Evolutionary conservation across 768 basidiomycete species (phyloP).

Genomic region (Leccinum uliginosum): DNA sequence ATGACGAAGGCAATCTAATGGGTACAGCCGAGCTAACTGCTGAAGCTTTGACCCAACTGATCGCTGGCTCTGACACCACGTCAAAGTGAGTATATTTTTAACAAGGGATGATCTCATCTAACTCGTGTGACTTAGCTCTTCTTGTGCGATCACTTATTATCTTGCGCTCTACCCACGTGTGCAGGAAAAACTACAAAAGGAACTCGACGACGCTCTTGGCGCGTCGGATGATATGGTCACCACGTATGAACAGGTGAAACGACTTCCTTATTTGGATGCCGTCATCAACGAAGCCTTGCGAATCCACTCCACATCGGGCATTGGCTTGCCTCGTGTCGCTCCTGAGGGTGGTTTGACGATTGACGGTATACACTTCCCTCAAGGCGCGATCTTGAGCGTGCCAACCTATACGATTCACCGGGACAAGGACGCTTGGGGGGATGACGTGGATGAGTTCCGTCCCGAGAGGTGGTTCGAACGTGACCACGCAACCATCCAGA

Average conservation of each 20-base stretch:
- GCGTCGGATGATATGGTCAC: constrained; percentile 58
- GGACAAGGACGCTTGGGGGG: constrained; percentile 68
- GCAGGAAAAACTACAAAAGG: constrained; percentile 70
- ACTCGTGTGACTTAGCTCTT: constrained; percentile 50
- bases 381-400: constrained; percentile 72
- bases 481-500: constrained; percentile 56
- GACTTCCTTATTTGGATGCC: constrained; percentile 75
- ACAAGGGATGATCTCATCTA: background rate
- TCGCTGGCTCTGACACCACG: constrained; percentile 89
- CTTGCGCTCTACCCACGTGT: constrained; percentile 63
- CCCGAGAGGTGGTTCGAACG: constrained; percentile 86
- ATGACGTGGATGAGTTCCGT: constrained; percentile 66
- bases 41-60: constrained; percentile 80
- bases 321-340: constrained; percentile 79
- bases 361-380: constrained; percentile 51
- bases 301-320: constrained; percentile 75
- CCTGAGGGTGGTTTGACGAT: constrained; percentile 71
- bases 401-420: constrained; percentile 85
- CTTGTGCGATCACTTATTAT: constrained; percentile 85
- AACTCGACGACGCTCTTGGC: constrained; percentile 60
- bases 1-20: constrained; percentile 77
- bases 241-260: constrained; percentile 66
- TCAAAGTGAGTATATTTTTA: constrained; percentile 60
- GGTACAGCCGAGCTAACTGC: constrained; percentile 81
- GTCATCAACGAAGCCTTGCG: constrained; percentile 86